Percentiles rank a stretch among this genome's conserved stretches.
Conservation (phyloP, 306 rosid species). For the Biancaea sappan region DNA sequence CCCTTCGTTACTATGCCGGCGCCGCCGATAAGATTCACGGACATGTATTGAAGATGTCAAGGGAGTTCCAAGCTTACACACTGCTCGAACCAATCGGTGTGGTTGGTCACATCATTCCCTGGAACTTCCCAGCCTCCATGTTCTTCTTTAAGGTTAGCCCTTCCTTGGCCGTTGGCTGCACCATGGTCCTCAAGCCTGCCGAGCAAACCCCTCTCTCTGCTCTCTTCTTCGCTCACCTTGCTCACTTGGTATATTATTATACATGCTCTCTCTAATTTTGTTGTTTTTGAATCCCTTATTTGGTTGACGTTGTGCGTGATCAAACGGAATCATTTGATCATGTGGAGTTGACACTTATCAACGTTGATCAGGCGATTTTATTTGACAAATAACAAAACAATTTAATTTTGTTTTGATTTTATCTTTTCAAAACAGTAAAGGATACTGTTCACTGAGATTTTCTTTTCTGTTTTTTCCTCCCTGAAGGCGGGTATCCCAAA, state of each 20-base stretch:
- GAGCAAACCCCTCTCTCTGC: conserved; percentile 86
- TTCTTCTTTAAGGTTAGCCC: conserved; percentile 63
- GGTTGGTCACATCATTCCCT: conserved; percentile 74
- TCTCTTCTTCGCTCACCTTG: conserved; percentile 69
- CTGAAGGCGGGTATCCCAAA: conserved; percentile 79
- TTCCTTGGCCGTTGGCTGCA: conserved; percentile 79
- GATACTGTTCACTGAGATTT: no score
- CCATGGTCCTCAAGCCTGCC: conserved; percentile 83
- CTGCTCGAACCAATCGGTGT: conserved; percentile 80
- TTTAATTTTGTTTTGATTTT: no score
- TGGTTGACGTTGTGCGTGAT: no score
- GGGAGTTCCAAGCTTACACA: conserved; percentile 58
- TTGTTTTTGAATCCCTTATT: no score
- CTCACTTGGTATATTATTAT: conserved; percentile 65
- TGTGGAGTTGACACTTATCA: no score
- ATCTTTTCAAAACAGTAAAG: no score
- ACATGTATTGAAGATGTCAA: conserved; percentile 49
- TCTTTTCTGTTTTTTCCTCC: background rate
- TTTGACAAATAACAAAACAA: no score
- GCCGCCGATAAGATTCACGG: conserved; percentile 91
- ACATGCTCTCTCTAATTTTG: no score
- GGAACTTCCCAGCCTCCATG: conserved; percentile 61
- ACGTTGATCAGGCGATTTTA: no score
- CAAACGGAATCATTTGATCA: no score
- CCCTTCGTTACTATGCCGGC: conserved; percentile 75